A percentile compares a stretch with the other conserved stretches of the same genome.
phyloP scores from a whole-genome alignment of 768 basidiomycete species.

The Mycena floridula region DNA sequence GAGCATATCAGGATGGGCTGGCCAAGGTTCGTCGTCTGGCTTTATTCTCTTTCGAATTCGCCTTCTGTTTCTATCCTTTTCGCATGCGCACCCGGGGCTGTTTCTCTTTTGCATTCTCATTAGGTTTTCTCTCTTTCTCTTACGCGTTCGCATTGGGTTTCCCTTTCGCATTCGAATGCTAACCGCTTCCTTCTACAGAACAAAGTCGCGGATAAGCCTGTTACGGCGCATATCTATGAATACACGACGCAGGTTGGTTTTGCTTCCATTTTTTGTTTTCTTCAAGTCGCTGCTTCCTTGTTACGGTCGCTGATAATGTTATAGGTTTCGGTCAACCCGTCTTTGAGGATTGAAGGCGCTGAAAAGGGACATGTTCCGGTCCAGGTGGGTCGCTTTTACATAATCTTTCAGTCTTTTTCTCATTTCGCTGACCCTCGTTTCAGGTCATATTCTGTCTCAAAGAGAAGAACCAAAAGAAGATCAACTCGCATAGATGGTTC shows the following conservation, averaged over 20 bases:
- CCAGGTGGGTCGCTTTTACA: too few species aligned
- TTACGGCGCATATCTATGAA: constrained; percentile 88
- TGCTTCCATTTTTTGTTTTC: neutral
- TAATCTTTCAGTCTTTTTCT: too few species aligned
- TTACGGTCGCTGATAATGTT: constrained; percentile 5
- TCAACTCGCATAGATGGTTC: constrained; percentile 93
- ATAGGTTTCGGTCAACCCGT: constrained; percentile 79
- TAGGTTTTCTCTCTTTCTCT: too few species aligned
- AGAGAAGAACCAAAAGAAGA: constrained; percentile 93
- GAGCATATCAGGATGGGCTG: constrained; percentile 90
- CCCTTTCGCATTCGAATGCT: too few species aligned
- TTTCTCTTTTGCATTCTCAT: too few species aligned
- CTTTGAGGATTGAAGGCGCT: constrained; percentile 74
- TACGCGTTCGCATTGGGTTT: too few species aligned
- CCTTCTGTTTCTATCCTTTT: neutral
- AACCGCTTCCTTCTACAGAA: too few species aligned
- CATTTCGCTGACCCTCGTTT: too few species aligned
- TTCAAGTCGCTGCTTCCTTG: neutral
- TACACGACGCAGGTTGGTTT: constrained; percentile 85
- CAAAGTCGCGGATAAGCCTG: constrained; percentile 69
- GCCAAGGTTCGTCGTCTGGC: constrained; percentile 54
- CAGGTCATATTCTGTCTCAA: constrained; percentile 90
- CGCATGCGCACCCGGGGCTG: too few species aligned
- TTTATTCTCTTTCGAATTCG: neutral
- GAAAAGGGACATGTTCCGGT: constrained; percentile 83